Percentiles rank a stretch among this genome's conserved stretches.
Evolutionary conservation across 805 yeast genomes (phyloP).

Genomic region (Candida peoriensis): DNA sequence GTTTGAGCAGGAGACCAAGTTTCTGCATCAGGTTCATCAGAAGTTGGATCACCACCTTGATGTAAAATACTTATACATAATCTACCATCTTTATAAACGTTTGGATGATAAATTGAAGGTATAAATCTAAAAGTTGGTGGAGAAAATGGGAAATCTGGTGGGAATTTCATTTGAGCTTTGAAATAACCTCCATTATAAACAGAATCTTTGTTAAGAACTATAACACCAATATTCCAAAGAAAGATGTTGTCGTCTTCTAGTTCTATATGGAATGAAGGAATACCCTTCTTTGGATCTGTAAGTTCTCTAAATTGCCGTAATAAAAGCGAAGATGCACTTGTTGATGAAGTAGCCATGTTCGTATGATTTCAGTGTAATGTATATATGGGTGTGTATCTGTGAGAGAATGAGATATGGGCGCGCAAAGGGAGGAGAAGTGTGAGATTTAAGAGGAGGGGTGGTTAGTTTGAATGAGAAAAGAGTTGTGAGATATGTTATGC

Average conservation of each 20-base stretch:
- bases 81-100: conserved; percentile 89
- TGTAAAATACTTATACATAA: conserved; percentile 91
- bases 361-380: too few relatives aligned
- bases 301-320: conserved; percentile 93
- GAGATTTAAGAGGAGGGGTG: too few relatives aligned
- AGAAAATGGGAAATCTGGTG: conserved; percentile 82
- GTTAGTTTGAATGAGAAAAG: too few relatives aligned
- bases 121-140: conserved; percentile 93
- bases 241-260: conserved; percentile 58
- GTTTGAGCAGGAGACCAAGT: conserved; percentile 94
- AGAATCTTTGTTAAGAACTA: conserved; percentile 86
- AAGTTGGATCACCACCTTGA: conserved; percentile 83
- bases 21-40: conserved; percentile 89
- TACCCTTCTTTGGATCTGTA: conserved; percentile 85
- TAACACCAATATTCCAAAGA: conserved; percentile 82
- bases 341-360: conserved; percentile 13
- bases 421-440: too few relatives aligned
- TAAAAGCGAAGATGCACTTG: conserved; percentile 70
- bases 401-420: too few relatives aligned
- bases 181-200: conserved; percentile 93
- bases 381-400: neutral
- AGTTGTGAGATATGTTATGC: too few relatives aligned
- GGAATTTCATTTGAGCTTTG: conserved; percentile 91
- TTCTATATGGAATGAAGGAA: conserved; percentile 66
- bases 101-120: conserved; percentile 92